phyloP scores from a whole-genome alignment of 352 stramenopile species.

The Phytophthora citricola region DNA sequence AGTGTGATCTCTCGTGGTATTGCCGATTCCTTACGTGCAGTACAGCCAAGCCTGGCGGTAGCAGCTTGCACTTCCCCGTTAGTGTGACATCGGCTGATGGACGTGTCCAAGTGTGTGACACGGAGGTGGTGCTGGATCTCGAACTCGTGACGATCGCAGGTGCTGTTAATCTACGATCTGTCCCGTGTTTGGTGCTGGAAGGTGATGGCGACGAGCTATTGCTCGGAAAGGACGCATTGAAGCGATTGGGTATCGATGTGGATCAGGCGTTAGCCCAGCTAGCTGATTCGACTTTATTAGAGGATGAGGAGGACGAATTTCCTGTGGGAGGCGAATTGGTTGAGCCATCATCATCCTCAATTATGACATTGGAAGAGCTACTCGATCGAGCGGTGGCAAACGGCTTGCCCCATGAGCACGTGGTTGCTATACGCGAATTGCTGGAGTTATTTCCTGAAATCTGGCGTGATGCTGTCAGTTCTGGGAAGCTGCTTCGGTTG shows the following conservation, averaged over 20 bases:
- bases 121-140: constrained; percentile 11
- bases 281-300: neutral
- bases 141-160: constrained; percentile 12
- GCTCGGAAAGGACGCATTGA: constrained; percentile 3
- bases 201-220: constrained; percentile 15
- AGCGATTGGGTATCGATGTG: neutral
- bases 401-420: neutral
- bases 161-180: neutral
- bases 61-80: neutral
- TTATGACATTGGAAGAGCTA: neutral
- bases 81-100: constrained; percentile 2
- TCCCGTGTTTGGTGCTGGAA: neutral
- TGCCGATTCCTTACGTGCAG: neutral
- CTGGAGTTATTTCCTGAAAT: constrained; percentile 1
- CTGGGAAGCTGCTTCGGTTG: neutral
- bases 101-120: neutral
- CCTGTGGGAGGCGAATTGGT: neutral
- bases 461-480: neutral
- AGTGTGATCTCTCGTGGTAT: constrained; percentile 3
- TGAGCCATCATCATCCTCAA: no score
- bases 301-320: constrained; percentile 1
- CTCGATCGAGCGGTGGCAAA: neutral
- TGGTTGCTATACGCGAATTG: neutral
- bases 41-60: constrained; percentile 5
- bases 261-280: constrained; percentile 5